Evolutionary conservation across 2,329 filamentous ascomycete species (phyloP), one percentile per base, ranked within the genome.

Genomic region (Trichoderma endophyticum): DNA sequence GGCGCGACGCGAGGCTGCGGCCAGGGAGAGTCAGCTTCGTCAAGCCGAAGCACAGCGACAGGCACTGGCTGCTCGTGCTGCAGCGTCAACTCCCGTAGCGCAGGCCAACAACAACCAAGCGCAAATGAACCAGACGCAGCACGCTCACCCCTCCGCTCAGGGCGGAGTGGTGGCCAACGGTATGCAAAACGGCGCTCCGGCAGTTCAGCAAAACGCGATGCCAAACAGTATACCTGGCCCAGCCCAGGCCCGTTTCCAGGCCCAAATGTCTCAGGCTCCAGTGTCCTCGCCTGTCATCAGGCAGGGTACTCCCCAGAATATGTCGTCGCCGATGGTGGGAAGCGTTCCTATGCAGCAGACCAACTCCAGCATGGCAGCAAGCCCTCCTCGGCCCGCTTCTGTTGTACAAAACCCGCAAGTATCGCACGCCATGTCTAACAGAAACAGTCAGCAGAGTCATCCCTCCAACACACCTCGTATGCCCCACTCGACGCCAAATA

Each of bases 241-340:
- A 6, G 36, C 66, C 3, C 85, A 86, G 72, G 80, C 83, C 36
- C 83, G 86, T 11, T 88, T 89, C 74, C 82, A 83, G 24, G 82
- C 84, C 63, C 87, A 90, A 74, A 86, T 89, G 8, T 87, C 89
- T 1, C 90, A 92, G 77, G 83, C 88, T 18, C 86, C 88, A 4
- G 90, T 89, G 1, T 90, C 90, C 9, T 93, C 92, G n/a, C 92
- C 93, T 0, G 83, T 90, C 71, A 81, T 87, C 26, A 85, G 88
- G 15, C 89, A 92, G 75, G 88, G 87, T 26, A 91, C 89, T 1
- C 90, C 90, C 14, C 88, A 90, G 71, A 88, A 87, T 71, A 87
- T 88, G 82, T 91, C 90, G 6, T 91, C 90, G 1, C 90, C 90
- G 9, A 90, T 89, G 84, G 86, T 89, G n/a, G 84, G 84, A 57